These are phyloP conservation scores for Puccinia horiana DNA, from an alignment of 1,284 basidiomycete genomes.

Conservation along the genomic window DNA sequence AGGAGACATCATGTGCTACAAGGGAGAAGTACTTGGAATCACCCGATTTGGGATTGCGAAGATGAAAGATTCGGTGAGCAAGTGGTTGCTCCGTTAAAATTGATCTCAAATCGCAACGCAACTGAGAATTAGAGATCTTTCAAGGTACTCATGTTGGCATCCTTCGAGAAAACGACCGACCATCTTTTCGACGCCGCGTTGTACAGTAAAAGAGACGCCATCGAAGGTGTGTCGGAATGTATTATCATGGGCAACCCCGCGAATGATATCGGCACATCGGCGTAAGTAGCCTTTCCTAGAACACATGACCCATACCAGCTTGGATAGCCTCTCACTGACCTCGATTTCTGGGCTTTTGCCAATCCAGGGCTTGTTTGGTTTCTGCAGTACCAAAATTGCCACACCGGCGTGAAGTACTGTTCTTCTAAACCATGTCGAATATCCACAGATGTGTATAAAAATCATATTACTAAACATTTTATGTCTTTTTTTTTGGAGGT, in stretches of 20 bases:
- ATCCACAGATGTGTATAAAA: neutral
- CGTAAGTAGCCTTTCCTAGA: slow-evolving; percentile 65
- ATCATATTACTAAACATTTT: neutral
- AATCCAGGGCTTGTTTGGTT: slow-evolving; percentile 45
- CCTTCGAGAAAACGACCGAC: slow-evolving; percentile 99
- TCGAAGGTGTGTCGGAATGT: slow-evolving; percentile 95
- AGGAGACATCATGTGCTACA: slow-evolving; percentile 98
- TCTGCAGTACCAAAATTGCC: slow-evolving; percentile 45
- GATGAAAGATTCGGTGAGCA: slow-evolving; percentile 95
- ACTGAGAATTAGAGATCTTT: neutral
- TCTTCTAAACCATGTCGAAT: slow-evolving; percentile 3
- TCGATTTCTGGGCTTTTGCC: neutral
- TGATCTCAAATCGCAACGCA: neutral
- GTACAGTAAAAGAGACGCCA: slow-evolving; percentile 90
- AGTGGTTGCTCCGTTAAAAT: neutral
- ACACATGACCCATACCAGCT: neutral
- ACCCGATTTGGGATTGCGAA: slow-evolving; percentile 99
- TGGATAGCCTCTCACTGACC: neutral
- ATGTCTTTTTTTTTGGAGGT: neutral
- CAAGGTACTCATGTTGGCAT: slow-evolving; percentile 82
- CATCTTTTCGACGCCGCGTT: slow-evolving; percentile 97
- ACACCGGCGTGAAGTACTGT: slow-evolving; percentile 40
- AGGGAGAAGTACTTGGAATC: slow-evolving; percentile 97
- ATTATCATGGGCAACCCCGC: slow-evolving; percentile 99
- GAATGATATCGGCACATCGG: slow-evolving; percentile 88